phyloP scores from a whole-genome alignment of 768 basidiomycete species.

The Fomitopsis serialis region DNA sequence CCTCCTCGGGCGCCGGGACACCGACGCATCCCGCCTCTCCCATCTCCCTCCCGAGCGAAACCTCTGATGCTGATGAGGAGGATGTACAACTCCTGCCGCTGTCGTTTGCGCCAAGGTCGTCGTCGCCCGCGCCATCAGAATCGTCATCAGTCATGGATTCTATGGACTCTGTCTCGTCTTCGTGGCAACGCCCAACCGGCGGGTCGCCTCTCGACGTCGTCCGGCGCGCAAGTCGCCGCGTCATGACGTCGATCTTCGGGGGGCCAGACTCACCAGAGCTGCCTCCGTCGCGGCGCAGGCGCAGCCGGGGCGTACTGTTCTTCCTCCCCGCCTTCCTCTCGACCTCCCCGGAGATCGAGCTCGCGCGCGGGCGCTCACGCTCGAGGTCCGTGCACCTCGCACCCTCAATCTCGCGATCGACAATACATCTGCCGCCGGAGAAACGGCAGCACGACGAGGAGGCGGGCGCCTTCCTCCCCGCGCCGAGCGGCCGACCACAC shows the following conservation, averaged over 20 bases:
- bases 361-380: slow-evolving; percentile 20
- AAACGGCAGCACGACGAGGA: slow-evolving; percentile 42
- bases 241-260: slow-evolving; percentile 44
- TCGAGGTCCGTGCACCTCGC: slow-evolving; percentile 19
- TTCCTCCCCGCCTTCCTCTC: slow-evolving; percentile 81
- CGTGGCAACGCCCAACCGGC: slow-evolving; percentile 35
- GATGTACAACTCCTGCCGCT: slow-evolving; percentile 57
- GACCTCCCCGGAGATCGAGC: slow-evolving; percentile 30
- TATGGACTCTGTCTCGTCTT: slow-evolving; percentile 39
- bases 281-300: slow-evolving; percentile 37
- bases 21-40: slow-evolving; percentile 41
- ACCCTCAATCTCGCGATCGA: slow-evolving; percentile 2
- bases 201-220: slow-evolving; percentile 47
- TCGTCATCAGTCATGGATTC: slow-evolving; percentile 36
- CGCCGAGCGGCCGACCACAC: not conserved
- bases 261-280: slow-evolving; percentile 39
- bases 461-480: slow-evolving; percentile 8
- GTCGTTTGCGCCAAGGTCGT: slow-evolving; percentile 51
- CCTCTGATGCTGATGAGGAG: slow-evolving; percentile 42
- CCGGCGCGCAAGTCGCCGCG: slow-evolving; percentile 52
- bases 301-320: slow-evolving; percentile 62
- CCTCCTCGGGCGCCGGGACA: slow-evolving; percentile 30
- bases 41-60: slow-evolving; percentile 35
- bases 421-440: slow-evolving; percentile 22
- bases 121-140: slow-evolving; percentile 53